Base-by-base conservation (phyloP, 495 filamentous ascomycete genomes). In the Podospora pseudopauciseta region DNA sequence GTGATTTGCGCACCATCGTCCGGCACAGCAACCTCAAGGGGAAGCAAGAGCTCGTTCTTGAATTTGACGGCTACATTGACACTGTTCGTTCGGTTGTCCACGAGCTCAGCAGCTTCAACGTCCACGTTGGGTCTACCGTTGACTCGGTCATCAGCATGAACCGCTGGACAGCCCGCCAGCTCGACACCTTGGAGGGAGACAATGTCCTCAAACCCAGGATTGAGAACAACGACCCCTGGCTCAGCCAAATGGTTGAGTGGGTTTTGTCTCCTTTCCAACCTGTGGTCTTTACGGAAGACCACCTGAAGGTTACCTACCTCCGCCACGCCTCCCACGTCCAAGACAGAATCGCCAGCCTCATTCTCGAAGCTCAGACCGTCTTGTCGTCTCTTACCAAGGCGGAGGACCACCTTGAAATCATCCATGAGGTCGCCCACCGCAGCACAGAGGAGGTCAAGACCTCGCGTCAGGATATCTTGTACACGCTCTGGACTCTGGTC, bases 1-100 rank as follows among this genome's bases (percentile, higher is more conserved):
- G 91, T 67, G 90, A 92, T 67, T 80, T 93, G 27, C 86, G 88
- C 15, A 89, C 90, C 63, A 75, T 89, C 58, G 88, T 92, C 55
- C 76, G 78, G 39, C 76, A 76, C 70, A 83, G 80, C 75, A 74
- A 77, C 20, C 71, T 84, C 6, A 72, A 76, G 44, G 65, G 70
- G 28, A 85, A 86, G 55, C 85, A 86, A 32, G 88, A 91, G 73
- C 79, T 92, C 6, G 85, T 89, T 3, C 82, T 86, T 19, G 90
- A 91, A 72, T 87, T 92, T 64, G 82, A 86, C 71, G 85, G 83
- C 32, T 91, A 90, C 79, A 86, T 91, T 70, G 84, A 87, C 6
- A 84, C 82, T 6, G 85, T 87, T 5, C 76, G 84, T 11, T 76
- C 81, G 30, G 84, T 86, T 2, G 82, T 86, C 16, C 79, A 80